These are phyloP conservation scores for Saccharomyces hybrid DNA, from an alignment of 1,139 yeast species.

Conservation along the genomic window DNA sequence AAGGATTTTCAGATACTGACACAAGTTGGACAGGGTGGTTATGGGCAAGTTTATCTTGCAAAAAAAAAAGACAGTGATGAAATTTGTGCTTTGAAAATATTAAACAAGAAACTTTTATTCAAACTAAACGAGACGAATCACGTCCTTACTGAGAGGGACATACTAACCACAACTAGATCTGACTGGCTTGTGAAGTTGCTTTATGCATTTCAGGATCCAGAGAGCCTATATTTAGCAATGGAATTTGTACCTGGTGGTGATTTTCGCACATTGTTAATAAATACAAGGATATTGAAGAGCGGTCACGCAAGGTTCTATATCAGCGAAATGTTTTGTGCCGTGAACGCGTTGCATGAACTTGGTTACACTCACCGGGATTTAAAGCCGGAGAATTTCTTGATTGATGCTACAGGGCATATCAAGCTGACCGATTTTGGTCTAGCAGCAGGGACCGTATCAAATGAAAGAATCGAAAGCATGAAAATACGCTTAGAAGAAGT, in stretches of 20 bases:
- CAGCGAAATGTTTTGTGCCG: slow-evolving; percentile 93
- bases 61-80: slow-evolving; percentile 91
- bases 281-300: slow-evolving; percentile 86
- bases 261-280: slow-evolving; percentile 86
- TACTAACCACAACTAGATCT: slow-evolving; percentile 85
- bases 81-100: slow-evolving; percentile 88
- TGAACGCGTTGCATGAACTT: slow-evolving; percentile 84
- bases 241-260: slow-evolving; percentile 99
- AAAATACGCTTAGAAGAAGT: slow-evolving; percentile 75
- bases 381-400: slow-evolving; percentile 93
- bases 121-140: slow-evolving; percentile 94
- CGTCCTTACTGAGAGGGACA: slow-evolving; percentile 92
- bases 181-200: slow-evolving; percentile 93
- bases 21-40: slow-evolving; percentile 99
- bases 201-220: slow-evolving; percentile 92
- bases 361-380: slow-evolving; percentile 97
- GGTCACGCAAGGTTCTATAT: slow-evolving; percentile 94
- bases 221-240: slow-evolving; percentile 92
- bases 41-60: slow-evolving; percentile 94
- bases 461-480: slow-evolving; percentile 91
- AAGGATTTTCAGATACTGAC: slow-evolving; percentile 94
- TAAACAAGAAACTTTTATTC: slow-evolving; percentile 78
- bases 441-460: slow-evolving; percentile 93
- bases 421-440: slow-evolving; percentile 96
- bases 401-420: slow-evolving; percentile 91